These are phyloP conservation scores for Peterozyma toletana DNA, from an alignment of 805 yeast species.

Conservation along the genomic window DNA sequence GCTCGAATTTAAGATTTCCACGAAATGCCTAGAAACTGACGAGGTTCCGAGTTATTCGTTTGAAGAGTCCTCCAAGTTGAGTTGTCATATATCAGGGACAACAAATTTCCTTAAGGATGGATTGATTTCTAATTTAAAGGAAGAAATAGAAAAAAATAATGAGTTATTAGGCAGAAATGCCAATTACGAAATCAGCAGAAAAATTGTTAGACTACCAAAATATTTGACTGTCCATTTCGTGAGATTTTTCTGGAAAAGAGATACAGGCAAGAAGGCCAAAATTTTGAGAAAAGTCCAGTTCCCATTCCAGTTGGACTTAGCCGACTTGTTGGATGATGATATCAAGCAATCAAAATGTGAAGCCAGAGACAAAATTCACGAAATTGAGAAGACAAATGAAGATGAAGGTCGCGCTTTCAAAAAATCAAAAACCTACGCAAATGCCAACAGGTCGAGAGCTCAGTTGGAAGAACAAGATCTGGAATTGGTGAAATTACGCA, in stretches of 20 bases:
- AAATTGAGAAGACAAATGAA: slow-evolving; percentile 64
- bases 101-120: slow-evolving; percentile 91
- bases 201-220: slow-evolving; percentile 76
- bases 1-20: slow-evolving; percentile 54
- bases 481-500: slow-evolving; percentile 37
- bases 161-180: slow-evolving; percentile 65
- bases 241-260: slow-evolving; percentile 93
- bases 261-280: slow-evolving; percentile 84
- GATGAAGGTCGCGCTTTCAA: slow-evolving; percentile 71
- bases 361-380: slow-evolving; percentile 70
- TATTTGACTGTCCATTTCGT: slow-evolving; percentile 87
- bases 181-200: slow-evolving; percentile 51
- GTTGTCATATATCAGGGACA: slow-evolving; percentile 80
- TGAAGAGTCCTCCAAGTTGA: slow-evolving; percentile 64
- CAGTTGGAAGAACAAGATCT: slow-evolving; percentile 46
- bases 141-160: slow-evolving; percentile 70
- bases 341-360: slow-evolving; percentile 60
- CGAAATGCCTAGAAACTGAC: slow-evolving; percentile 56
- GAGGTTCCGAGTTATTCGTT: slow-evolving; percentile 34
- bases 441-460: slow-evolving; percentile 35
- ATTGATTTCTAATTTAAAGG: slow-evolving; percentile 63
- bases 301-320: slow-evolving; percentile 86
- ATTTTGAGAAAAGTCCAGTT: slow-evolving; percentile 90
- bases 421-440: slow-evolving; percentile 37
- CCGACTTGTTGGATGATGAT: slow-evolving; percentile 79